phyloP scores from a whole-genome alignment of 2,329 filamentous ascomycete genomes.

The Setomelanomma holmii region DNA sequence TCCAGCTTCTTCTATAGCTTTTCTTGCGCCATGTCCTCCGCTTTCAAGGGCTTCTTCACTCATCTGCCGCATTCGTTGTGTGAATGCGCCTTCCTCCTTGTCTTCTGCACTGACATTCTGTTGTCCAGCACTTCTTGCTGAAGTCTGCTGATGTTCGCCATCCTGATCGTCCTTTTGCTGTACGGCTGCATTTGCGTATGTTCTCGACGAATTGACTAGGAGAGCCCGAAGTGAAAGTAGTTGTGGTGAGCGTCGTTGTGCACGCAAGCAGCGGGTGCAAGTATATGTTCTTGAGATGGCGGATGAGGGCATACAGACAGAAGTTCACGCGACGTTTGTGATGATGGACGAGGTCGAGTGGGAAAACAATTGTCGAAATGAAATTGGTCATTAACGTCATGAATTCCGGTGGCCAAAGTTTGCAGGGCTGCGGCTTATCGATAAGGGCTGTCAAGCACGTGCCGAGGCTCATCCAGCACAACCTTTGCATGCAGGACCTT shows the following conservation, averaged over 20 bases:
- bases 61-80: conserved; percentile 64
- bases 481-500: background rate
- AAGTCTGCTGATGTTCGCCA: background rate
- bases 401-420: conserved; percentile 8
- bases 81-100: conserved; percentile 61
- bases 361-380: background rate
- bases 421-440: conserved; percentile 3
- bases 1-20: conserved; percentile 66
- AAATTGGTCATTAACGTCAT: conserved; percentile 17
- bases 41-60: conserved; percentile 65
- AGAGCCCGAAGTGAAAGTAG: conserved; percentile 13
- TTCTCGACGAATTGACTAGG: conserved; percentile 16
- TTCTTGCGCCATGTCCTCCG: conserved; percentile 62
- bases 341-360: background rate
- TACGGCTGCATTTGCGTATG: conserved; percentile 30
- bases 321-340: background rate
- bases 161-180: conserved; percentile 19
- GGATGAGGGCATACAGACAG: conserved; percentile 38
- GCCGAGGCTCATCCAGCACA: too few relatives aligned
- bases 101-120: conserved; percentile 9
- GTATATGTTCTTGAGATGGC: conserved; percentile 31
- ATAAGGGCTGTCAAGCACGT: background rate
- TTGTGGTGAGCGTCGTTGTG: conserved; percentile 22
- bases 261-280: conserved; percentile 52
- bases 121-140: background rate